These are phyloP conservation scores for Viola odorata DNA, from an alignment of 345 rosid species.

Conservation along the genomic window DNA sequence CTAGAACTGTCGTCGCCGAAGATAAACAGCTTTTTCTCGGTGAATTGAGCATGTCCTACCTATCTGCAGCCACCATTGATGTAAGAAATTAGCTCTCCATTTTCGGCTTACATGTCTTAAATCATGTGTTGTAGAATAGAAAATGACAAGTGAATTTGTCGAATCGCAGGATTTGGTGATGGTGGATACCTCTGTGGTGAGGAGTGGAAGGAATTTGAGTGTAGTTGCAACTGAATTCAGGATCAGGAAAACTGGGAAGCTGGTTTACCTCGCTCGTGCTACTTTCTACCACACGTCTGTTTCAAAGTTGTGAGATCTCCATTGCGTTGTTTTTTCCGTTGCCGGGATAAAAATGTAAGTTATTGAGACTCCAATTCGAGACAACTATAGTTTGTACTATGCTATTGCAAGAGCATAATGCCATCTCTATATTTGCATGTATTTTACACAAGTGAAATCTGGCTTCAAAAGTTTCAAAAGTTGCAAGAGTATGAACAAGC, in stretches of 20 bases:
- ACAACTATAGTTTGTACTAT: too few relatives aligned
- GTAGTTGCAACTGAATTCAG: constrained; percentile 52
- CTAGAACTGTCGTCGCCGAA: constrained; percentile 48
- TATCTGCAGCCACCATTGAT: constrained; percentile 40
- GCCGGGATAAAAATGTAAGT: too few relatives aligned
- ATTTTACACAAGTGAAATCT: too few relatives aligned
- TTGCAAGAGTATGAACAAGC: too few relatives aligned
- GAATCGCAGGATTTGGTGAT: constrained; percentile 40
- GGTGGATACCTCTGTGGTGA: constrained; percentile 51
- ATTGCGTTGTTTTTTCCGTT: background rate
- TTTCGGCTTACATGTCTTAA: too few relatives aligned
- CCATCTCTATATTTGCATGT: too few relatives aligned
- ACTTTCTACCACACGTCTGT: constrained; percentile 50
- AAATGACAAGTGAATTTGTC: background rate
- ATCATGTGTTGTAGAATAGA: too few relatives aligned
- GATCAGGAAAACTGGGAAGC: constrained; percentile 44
- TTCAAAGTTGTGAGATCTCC: constrained; percentile 45
- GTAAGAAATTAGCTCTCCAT: constrained; percentile 13
- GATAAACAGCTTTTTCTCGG: constrained; percentile 60
- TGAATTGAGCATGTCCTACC: constrained; percentile 65
- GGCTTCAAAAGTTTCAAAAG: too few relatives aligned
- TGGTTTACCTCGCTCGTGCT: constrained; percentile 46
- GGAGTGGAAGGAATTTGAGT: constrained; percentile 71
- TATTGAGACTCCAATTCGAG: too few relatives aligned
- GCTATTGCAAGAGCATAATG: too few relatives aligned